Base-by-base conservation (phyloP, 148 eudicot genomes). In the Rhododendron ferrugineum region DNA sequence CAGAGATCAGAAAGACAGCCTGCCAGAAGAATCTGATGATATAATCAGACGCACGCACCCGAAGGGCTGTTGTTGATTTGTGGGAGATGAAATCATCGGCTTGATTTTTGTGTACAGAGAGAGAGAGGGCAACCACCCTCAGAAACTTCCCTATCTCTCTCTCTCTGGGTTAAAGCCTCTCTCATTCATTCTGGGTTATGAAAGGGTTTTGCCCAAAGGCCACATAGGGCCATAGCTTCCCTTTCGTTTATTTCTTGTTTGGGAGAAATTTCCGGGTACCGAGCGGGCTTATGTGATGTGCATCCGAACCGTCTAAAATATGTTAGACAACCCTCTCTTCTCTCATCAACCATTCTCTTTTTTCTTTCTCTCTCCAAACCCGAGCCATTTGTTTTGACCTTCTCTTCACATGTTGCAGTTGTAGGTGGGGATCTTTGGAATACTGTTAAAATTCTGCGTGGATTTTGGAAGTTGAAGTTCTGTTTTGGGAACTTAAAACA, bases 81-180 rank as follows among this genome's bases (percentile, higher is more conserved):
- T 22, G 64, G 3, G 22, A 49, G 15, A 22, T 28, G 58, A 79
- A 78, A 49, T 79, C 81, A 79, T 49, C 72, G 72, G 72, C 72
- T 64, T n/a, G 4, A 64, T 26, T 64, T n/a, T 26, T 26, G 34
- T 26, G 72, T 9, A 9, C 1, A 36, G 40, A 15, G 62, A 79
- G 82, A 79, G 81, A 46, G 60, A 13, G 80, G 80, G 60, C 64
- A 79, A 79, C 64, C 60, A 50, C 82, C 82, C 82, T 52, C 50
- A 49, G 82, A 79, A 79, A 79, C 42, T 4, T 44, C 56, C 16
- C 81, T 10, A 4, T 79, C 56, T 9, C 82, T 16, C 42, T 34
- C 82, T 79, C 64, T 30, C 23, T 4, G 23, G 40, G 4, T 20
- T 68, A 2, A 18, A 77, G 50, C 79, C 79, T 77, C 52, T 37